Evolutionary conservation across 2,329 filamentous ascomycete genomes (phyloP), one percentile per base, ranked within the genome.

Genomic region (Pseudopithomyces chartarum): DNA sequence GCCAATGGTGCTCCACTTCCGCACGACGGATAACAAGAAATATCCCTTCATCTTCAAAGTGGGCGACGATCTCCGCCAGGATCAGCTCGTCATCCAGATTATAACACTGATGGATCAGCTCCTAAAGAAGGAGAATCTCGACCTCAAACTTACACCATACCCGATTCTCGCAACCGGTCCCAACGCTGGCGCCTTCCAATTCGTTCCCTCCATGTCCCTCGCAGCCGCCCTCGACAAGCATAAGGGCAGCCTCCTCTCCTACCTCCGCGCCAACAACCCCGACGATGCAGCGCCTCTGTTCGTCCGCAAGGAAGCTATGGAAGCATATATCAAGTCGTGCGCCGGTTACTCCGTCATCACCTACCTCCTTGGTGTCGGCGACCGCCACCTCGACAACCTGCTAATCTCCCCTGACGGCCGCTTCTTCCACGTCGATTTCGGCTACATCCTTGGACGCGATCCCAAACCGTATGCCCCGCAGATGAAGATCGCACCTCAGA

Each of bases 261-360:
- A 96, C 73, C 85, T 99, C 6, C 89, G 89, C 64, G 87, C 89
- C 57, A 91, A 98, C 76, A 97, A 97, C 68, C 93, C 94, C 0
- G 93, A 97, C 70, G 86, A 90, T 19, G 82, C 82, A 12, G 90
- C 91, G 4, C 90, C 92, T 0, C 83, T 96, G 0, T 92, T 94
- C 0, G 88, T 99, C 26, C 90, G 93, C 26, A 93, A 94, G 73
- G 94, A 97, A 71, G 89, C 91, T 0, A 89, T 99, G 79, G 95
- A 99, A 65, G 97, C 90, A 0, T 99, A 97, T 73, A 88, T 98
- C 71, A 94, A 93, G 72, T 97, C 92, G 0, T 97, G 95, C 71
- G 95, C 95, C 0, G 95, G 95, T 33, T 99, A 99, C 78, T 98
- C 95, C 75, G 95, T 99, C 13, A 97, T 99, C 65, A 99, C 96